Evolutionary conservation across 2,329 filamentous ascomycete genomes (phyloP), one percentile per base, ranked within the genome.

Genomic region (Pseudocercospora fuligena): DNA sequence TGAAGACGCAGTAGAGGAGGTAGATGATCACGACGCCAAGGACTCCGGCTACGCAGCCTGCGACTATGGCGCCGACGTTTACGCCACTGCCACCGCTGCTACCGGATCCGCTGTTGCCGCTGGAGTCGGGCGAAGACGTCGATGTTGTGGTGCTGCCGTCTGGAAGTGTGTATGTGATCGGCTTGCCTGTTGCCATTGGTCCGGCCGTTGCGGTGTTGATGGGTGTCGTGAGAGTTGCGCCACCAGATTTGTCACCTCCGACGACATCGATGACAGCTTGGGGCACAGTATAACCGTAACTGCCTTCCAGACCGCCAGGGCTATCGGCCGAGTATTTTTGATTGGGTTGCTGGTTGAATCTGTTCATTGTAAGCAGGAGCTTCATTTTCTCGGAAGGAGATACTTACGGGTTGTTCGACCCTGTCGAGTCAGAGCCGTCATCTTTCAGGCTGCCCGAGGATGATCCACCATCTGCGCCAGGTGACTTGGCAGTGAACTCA

Each of bases 201-300:
- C 91, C 91, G 56, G 81, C 85, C 0, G 89, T 90, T 3, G 90
- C 87, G 0, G 84, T 85, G 16, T 87, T 85, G 5, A 83, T 81
- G 1, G 92, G 92, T 0, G 83, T 82, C 0, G 87, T 92, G 49
- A 87, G 80, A 0, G 89, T 94, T n/a, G 92, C 92, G 12, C 88
- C 87, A 6, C 92, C 92, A 0, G 80, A 81, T 6, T 82, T 83
- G 65, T 84, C 80, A 11, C 92, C 92, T 25, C 92, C 92, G 60
- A 95, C 90, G 68, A 87, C 85, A 0, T 82, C 80, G 62, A 87
- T 83, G 3, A 95, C 86, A 19, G 83, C 82, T 16, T 85, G 80
- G 0, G 91, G 92, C 1, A 95, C 90, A 2, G 83, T 82, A 75
- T 97, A 97, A 46, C 89, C 88, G 70, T 84, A 86, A 14, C 81